Evolutionary conservation across 805 yeast genomes (phyloP), one percentile per base, ranked within the genome.

Genomic region (Metschnikowia orientalis): DNA sequence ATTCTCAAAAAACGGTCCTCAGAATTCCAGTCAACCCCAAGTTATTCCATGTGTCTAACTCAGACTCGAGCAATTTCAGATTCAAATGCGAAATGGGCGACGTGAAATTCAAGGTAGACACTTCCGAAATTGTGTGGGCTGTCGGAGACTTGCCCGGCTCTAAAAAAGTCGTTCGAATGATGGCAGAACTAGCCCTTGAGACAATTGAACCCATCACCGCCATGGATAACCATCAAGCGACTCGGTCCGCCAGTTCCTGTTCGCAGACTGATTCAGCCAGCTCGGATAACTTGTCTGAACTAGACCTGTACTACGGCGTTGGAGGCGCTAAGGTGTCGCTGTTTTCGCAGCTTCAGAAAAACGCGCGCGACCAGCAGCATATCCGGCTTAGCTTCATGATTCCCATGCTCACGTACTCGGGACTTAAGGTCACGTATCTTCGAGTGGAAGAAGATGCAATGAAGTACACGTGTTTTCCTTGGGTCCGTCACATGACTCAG

Each of bases 81-180:
- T 43, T 43, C 56, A 84, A 81, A 48, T 69, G 92, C 4, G 79
- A 79, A 43, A 45, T 69, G 20, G 97, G 97, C 1, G 69, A 69
- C 23, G 92, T 85, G 1, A 61, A 73, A 8, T 84, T 79, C 53
- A 78, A 79, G 37, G 69, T 92, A 5, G 90, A 87, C 42, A 69
- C 74, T 26, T 74, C 81, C 19, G 76, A 75, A 34, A 57, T 89
- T 2, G 54, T 80, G 1, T 89, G 97, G 97, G 71, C 71, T 26
- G 69, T 88, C 11, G 76, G 73, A 4, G 66, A 78, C 13, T 57
- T 86, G 35, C 76, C 75, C 12, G 95, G 95, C 2, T 37, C 47
- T 23, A 75, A 72, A 31, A 57, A 65, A 25, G 27, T 42, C 49
- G 67, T 69, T 21, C 59, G 72, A 14, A 74, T 81, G 83, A 71